These are phyloP conservation scores for Mycena maculata DNA, from an alignment of 768 basidiomycete species.

Conservation along the genomic window DNA sequence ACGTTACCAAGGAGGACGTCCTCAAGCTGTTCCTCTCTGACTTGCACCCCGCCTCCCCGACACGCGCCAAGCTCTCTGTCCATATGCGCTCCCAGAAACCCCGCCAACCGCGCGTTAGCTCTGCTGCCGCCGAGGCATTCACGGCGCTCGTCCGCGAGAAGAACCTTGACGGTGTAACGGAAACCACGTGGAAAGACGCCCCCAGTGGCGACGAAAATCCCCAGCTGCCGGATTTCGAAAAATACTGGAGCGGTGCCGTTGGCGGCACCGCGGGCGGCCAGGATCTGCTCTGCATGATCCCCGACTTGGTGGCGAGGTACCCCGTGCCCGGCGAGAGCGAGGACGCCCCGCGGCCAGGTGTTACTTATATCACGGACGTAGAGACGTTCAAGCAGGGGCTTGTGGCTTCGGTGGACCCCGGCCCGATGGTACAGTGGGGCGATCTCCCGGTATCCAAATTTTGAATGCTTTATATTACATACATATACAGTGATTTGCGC, in stretches of 20 bases:
- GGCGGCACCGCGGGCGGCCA: constrained; percentile 54
- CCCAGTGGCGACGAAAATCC: constrained; percentile 69
- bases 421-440: constrained; percentile 78
- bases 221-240: constrained; percentile 66
- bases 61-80: constrained; percentile 85
- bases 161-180: constrained; percentile 59
- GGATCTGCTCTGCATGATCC: constrained; percentile 65
- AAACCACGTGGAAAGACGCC: constrained; percentile 62
- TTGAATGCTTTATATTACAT: too few relatives aligned
- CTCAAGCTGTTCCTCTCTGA: constrained; percentile 73
- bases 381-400: constrained; percentile 74
- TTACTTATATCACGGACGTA: constrained; percentile 73
- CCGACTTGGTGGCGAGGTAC: constrained; percentile 64
- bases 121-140: constrained; percentile 72
- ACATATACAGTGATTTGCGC: not conserved
- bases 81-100: constrained; percentile 83
- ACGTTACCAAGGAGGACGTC: constrained; percentile 81
- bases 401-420: constrained; percentile 64
- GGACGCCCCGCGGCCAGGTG: constrained; percentile 58
- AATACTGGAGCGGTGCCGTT: constrained; percentile 69
- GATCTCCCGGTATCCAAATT: constrained; percentile 74
- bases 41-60: constrained; percentile 75
- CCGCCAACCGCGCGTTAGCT: constrained; percentile 69
- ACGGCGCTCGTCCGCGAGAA: constrained; percentile 61
- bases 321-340: constrained; percentile 66